Conservation (phyloP, 2,329 filamentous ascomycete species). For the Fusarium keratoplasticum region DNA sequence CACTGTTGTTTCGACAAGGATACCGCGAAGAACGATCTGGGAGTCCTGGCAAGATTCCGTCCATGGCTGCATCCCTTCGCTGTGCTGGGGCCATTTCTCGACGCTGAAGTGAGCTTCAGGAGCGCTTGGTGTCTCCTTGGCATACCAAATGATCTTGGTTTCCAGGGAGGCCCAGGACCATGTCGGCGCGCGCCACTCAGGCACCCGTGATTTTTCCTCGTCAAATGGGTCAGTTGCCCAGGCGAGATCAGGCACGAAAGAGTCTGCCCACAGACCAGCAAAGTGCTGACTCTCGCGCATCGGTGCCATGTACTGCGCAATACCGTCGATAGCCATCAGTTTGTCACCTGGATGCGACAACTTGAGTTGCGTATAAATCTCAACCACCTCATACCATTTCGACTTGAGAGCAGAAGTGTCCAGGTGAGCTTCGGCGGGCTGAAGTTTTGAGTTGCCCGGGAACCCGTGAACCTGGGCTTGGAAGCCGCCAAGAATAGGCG, state of each 20-base stretch:
- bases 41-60: neutral
- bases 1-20: neutral
- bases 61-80: neutral
- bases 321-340: neutral
- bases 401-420: neutral
- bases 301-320: constrained; percentile 5
- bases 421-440: neutral
- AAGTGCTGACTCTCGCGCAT: neutral
- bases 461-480: neutral
- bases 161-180: constrained; percentile 2
- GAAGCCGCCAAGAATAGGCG: neutral
- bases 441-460: neutral
- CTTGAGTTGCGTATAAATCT: neutral
- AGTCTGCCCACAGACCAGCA: neutral
- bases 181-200: constrained; percentile 1
- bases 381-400: constrained; percentile 3
- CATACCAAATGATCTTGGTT: neutral
- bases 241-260: neutral
- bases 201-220: neutral
- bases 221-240: neutral
- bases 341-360: neutral
- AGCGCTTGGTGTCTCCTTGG: neutral
- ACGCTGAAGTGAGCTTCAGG: neutral
- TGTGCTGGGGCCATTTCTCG: neutral
- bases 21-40: neutral